These are phyloP conservation scores for Aspergillus versicolor DNA, from an alignment of 2,329 filamentous ascomycete genomes.

Conservation along the genomic window DNA sequence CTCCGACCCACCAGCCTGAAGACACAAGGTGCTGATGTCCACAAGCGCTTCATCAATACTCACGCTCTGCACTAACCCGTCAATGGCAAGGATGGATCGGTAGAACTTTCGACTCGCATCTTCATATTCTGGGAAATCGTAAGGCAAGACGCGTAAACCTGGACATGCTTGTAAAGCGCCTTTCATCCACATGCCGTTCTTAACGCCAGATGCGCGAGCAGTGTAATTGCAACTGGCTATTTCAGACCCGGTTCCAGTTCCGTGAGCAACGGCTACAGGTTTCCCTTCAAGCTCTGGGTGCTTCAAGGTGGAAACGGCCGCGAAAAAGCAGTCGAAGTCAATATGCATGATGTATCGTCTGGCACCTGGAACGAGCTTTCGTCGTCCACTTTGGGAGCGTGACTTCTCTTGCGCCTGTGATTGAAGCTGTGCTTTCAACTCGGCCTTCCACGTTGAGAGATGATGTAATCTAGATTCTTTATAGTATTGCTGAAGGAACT, in stretches of 20 bases:
- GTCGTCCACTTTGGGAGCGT: constrained; percentile 45
- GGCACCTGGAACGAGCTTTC: constrained; percentile 59
- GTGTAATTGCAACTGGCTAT: constrained; percentile 98
- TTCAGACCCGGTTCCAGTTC: constrained; percentile 80
- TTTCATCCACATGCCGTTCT: constrained; percentile 99
- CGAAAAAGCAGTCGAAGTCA: constrained; percentile 98
- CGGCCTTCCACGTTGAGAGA: constrained; percentile 93
- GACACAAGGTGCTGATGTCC: constrained; percentile 72
- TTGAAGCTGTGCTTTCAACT: constrained; percentile 86
- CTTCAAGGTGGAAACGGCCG: constrained; percentile 80
- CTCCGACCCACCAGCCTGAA: constrained; percentile 64
- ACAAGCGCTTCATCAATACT: constrained; percentile 94
- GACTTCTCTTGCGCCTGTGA: constrained; percentile 70
- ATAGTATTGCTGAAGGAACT: constrained; percentile 93
- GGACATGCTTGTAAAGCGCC: constrained; percentile 78
- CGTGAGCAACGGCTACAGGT: constrained; percentile 86
- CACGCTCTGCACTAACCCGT: constrained; percentile 87
- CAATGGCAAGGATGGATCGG: constrained; percentile 73
- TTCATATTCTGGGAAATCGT: constrained; percentile 94
- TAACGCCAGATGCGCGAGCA: constrained; percentile 80
- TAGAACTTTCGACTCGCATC: constrained; percentile 88
- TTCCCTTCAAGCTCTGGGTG: constrained; percentile 73
- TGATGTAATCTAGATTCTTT: constrained; percentile 93
- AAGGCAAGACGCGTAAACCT: constrained; percentile 83
- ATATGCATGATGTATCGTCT: constrained; percentile 89